These are phyloP conservation scores for Silene coronaria DNA, from an alignment of 179 eudicot genomes.

Conservation along the genomic window DNA sequence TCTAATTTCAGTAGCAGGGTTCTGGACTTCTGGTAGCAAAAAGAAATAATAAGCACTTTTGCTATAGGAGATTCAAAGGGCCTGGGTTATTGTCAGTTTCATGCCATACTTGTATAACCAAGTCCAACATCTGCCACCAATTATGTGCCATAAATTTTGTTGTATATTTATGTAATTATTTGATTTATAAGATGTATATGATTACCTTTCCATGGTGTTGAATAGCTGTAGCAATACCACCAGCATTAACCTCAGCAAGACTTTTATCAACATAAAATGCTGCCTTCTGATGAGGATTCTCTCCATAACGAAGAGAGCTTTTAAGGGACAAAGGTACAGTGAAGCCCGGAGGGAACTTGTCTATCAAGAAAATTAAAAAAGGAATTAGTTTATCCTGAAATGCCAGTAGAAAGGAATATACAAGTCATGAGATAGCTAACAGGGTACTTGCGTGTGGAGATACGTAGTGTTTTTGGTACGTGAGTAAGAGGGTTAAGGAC, in stretches of 20 bases:
- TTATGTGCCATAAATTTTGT: too few species aligned
- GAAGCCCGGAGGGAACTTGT: conserved; percentile 71
- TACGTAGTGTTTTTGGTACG: neutral
- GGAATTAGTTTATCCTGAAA: conserved; percentile 16
- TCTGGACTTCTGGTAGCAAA: too few species aligned
- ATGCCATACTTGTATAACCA: too few species aligned
- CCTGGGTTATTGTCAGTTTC: too few species aligned
- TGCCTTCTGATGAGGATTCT: conserved; percentile 97
- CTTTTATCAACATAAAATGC: conserved; percentile 86
- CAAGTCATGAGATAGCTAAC: neutral
- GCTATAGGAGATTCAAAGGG: too few species aligned
- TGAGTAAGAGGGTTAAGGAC: neutral
- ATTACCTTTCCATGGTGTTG: conserved; percentile 98
- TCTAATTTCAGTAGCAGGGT: too few species aligned
- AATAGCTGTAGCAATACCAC: conserved; percentile 89
- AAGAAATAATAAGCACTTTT: too few species aligned
- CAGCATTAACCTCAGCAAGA: conserved; percentile 85
- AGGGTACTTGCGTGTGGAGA: neutral
- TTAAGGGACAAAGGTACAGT: conserved; percentile 67
- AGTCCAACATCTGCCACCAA: too few species aligned
- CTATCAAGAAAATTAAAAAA: conserved; percentile 31
- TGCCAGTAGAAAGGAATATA: neutral
- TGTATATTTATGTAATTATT: too few species aligned
- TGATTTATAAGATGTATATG: too few species aligned
- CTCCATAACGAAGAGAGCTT: conserved; percentile 89